These are phyloP conservation scores for Candida boidinii DNA, from an alignment of 805 yeast species.

Conservation along the genomic window DNA sequence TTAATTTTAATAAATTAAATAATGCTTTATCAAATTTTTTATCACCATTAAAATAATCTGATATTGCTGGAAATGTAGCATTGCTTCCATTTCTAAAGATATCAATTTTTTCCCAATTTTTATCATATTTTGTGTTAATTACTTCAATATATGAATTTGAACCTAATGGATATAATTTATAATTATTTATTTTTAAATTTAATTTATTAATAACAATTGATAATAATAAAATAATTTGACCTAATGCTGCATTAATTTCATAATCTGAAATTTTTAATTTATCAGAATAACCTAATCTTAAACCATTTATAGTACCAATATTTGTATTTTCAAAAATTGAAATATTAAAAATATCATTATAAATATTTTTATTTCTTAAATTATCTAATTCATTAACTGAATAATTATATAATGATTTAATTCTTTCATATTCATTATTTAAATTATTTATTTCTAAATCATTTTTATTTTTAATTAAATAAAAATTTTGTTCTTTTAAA, in stretches of 20 bases:
- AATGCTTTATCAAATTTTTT: too few relatives aligned
- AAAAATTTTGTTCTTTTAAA: slow-evolving; percentile 36
- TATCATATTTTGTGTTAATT: too few relatives aligned
- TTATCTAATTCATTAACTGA: slow-evolving; percentile 61
- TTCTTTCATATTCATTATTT: slow-evolving; percentile 48
- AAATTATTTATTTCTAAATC: slow-evolving; percentile 45
- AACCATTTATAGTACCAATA: slow-evolving; percentile 82
- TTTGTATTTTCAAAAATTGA: slow-evolving; percentile 78
- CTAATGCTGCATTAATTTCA: slow-evolving; percentile 86
- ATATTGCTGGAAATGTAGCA: too few relatives aligned
- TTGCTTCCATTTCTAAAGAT: too few relatives aligned
- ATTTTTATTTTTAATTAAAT: slow-evolving; percentile 43
- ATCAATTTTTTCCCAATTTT: too few relatives aligned
- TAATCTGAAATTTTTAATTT: slow-evolving; percentile 70
- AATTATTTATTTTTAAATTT: slow-evolving; percentile 45
- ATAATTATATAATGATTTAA: slow-evolving; percentile 53
- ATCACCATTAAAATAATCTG: too few relatives aligned
- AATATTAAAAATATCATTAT: slow-evolving; percentile 73
- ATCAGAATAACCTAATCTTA: slow-evolving; percentile 65
- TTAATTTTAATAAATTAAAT: too few relatives aligned
- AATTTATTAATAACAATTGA: slow-evolving; percentile 55
- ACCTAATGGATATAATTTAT: slow-evolving; percentile 72
- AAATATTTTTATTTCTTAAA: slow-evolving; percentile 70
- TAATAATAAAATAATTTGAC: slow-evolving; percentile 67
- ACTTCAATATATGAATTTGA: slow-evolving; percentile 75